Base-by-base conservation (phyloP, 257 asterid species). In the Solanum gracilifrons region DNA sequence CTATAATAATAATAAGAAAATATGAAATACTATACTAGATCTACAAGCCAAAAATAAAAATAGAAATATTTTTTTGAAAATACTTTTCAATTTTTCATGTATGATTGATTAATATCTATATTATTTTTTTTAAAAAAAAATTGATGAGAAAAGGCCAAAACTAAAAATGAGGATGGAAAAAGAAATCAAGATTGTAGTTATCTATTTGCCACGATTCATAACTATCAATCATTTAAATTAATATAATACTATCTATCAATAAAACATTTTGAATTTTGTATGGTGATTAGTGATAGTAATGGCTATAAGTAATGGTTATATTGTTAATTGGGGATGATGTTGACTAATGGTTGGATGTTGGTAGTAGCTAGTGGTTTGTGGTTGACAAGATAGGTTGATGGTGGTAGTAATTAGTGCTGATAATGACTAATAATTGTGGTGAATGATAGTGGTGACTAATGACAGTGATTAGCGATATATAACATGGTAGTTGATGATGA, bases 341-440 rank as follows among this genome's bases (percentile, higher is more conserved):
- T 62, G 15, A 2, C 31, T 23, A 23, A 62, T 58, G 3, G 31
- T n/a, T 12, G 7, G 9, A 2, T 62, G 48, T 41, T 41, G 48
- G 48, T 41, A 41, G 48, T 41, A 51, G 66, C 66, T 58, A 20
- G 11, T 58, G 25, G 25, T 58, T 58, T 58, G 25, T 58, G 25
- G 25, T 58, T 58, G n/a, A 9, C 16, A 21, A 2, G 11, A 11
- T 3, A 43, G 13, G 46, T 15, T 48, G 60, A 48, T 6, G 31
- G 1, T 9, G 13, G 7, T 23, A n/a, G 31, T 62, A 16, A 51
- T 51, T 1, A 0, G 16, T 62, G 16, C 0, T 62, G 7, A 0
- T 10, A 5, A 62, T 62, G 23, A 6, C 0, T 62, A 1, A 66
- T 66, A 66, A 5, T 66, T 66, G 0, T 12, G 73, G 2, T 11